Conservation (phyloP, 2,329 filamentous ascomycete species). For the Cercospora nicotianae region DNA sequence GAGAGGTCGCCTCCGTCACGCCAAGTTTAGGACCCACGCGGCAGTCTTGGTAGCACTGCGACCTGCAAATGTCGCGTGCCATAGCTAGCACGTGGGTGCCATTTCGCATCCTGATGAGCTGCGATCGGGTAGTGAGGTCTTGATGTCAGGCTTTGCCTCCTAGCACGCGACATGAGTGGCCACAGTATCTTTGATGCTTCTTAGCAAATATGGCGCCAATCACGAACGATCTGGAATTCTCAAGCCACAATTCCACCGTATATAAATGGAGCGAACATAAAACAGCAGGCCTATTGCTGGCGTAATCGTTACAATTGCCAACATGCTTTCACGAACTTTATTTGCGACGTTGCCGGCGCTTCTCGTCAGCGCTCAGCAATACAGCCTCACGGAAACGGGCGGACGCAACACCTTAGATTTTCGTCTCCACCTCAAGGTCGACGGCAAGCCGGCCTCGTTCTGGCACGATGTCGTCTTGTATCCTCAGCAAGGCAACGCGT, state of each 20-base stretch:
- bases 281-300: background rate
- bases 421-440: background rate
- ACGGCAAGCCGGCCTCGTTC: slow-evolving; percentile 4
- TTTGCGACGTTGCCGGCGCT: background rate
- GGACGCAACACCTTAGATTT: slow-evolving; percentile 5
- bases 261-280: background rate
- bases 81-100: background rate
- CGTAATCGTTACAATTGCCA: background rate
- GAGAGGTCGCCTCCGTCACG: background rate
- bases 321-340: background rate
- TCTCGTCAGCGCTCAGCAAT: slow-evolving; percentile 1
- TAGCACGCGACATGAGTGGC: background rate
- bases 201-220: background rate
- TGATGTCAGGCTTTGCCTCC: background rate
- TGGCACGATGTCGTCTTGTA: slow-evolving; percentile 5
- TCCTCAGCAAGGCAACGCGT: background rate
- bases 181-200: background rate
- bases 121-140: background rate
- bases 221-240: background rate
- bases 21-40: background rate
- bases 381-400: slow-evolving; percentile 6
- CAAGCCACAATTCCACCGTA: background rate
- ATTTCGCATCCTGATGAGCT: background rate
- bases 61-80: slow-evolving; percentile 7
- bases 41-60: background rate